These are phyloP conservation scores for Coniochaeta hoffmannii DNA, from an alignment of 2,329 filamentous ascomycete genomes.

Conservation along the genomic window DNA sequence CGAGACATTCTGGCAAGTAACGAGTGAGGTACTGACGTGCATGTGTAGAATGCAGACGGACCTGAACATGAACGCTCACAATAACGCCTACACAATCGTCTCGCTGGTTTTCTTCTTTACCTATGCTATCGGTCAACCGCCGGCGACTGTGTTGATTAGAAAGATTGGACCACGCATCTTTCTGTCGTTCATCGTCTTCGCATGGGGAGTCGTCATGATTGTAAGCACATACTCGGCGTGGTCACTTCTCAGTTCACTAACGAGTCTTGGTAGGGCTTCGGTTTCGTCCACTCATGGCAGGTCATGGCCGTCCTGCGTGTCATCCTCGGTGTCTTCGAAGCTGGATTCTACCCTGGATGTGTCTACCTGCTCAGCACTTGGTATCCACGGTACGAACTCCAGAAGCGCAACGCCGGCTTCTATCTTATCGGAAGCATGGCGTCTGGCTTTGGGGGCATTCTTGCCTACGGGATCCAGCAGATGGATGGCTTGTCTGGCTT, in stretches of 20 bases:
- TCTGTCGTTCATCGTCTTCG: conserved; percentile 53
- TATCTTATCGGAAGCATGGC: conserved; percentile 22
- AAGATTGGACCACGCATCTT: conserved; percentile 53
- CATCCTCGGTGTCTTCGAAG: conserved; percentile 43
- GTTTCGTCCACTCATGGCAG: conserved; percentile 9
- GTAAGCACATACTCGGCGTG: not conserved
- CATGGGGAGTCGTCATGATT: conserved; percentile 19
- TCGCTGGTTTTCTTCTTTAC: conserved; percentile 57
- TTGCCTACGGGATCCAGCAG: conserved; percentile 21
- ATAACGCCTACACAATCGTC: conserved; percentile 50
- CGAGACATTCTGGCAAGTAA: not conserved
- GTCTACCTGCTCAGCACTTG: conserved; percentile 55
- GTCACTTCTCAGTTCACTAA: not conserved
- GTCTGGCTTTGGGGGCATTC: conserved; percentile 19
- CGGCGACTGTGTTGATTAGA: conserved; percentile 58
- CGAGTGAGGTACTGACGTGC: not conserved
- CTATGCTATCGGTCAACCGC: conserved; percentile 54
- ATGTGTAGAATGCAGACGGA: conserved; percentile 18
- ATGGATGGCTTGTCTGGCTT: conserved; percentile 35
- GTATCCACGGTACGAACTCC: conserved; percentile 60
- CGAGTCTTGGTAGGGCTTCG: conserved; percentile 6
- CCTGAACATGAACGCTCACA: conserved; percentile 33
- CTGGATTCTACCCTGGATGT: conserved; percentile 50
- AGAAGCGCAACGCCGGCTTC: conserved; percentile 39
- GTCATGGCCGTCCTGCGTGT: conserved; percentile 25